Conservation (phyloP, 2,329 filamentous ascomycete genomes). For the Colletotrichum simmondsii region DNA sequence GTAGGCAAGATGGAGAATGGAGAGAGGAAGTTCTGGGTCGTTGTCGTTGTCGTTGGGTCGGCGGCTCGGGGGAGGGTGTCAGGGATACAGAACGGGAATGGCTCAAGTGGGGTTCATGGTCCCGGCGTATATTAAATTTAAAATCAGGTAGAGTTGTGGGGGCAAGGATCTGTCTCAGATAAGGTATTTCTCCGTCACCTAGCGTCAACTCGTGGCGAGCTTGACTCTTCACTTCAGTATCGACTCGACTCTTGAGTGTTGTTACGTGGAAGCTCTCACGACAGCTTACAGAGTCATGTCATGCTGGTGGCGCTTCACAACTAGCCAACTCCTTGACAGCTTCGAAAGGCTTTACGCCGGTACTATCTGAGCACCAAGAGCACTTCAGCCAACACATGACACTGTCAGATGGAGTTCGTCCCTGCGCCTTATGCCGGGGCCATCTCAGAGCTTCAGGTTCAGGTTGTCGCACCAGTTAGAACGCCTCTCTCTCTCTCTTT, state of each 20-base stretch:
- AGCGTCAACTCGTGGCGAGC: background rate
- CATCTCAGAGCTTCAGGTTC: slow-evolving; percentile 8
- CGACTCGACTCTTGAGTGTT: background rate
- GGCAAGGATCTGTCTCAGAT: slow-evolving; percentile 15
- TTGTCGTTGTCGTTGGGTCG: background rate
- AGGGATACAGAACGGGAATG: background rate
- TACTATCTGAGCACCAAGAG: background rate
- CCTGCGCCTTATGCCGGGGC: background rate
- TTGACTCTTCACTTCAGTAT: background rate
- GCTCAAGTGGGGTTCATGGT: background rate
- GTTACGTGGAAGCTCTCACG: background rate
- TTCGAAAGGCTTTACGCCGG: background rate
- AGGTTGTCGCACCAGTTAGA: slow-evolving; percentile 18
- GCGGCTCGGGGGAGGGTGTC: slow-evolving; percentile 2
- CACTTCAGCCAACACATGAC: too few species aligned
- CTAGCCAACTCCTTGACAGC: background rate
- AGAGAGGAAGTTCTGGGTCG: background rate
- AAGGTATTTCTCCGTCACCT: slow-evolving; percentile 22
- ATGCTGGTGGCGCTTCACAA: background rate
- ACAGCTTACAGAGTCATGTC: background rate
- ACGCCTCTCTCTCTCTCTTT: background rate
- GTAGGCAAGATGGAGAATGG: too few species aligned
- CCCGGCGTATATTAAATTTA: slow-evolving; percentile 22
- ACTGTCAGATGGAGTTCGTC: background rate
- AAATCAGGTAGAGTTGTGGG: slow-evolving; percentile 28